Base-by-base conservation (phyloP, 176 grass and related monocot genomes). In the Rhynchospora tenuis region DNA sequence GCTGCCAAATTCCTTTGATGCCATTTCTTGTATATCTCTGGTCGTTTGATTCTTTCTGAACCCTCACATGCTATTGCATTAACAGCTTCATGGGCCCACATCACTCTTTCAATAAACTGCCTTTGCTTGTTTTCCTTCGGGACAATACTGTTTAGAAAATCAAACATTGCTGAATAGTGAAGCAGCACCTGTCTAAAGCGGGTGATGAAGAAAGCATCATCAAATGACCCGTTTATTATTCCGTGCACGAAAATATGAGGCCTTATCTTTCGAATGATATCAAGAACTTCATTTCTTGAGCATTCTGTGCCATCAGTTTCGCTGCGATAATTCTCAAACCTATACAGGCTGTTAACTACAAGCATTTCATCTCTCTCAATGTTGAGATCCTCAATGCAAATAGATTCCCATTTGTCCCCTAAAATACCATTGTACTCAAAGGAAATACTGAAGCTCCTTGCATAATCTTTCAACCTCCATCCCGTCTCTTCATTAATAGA, bases 51-150 rank as follows among this genome's bases (percentile, higher is more conserved):
- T 26, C 85, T 82, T 72, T 82, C 42, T 28, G 85, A 64, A 44
- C 85, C 85, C 29, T 87, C 85, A 3, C 85, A 87, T 38, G 85
- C 77, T 87, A 82, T 82, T 22, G 62, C 85, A 82, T 87, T 87
- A 55, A 87, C 19, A 74, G 78, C 78, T 57, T 87, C 76, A 58
- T 58, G 45, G 2, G 24, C 85, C 44, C 79, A 87, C 2, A 87
- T 79, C 57, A 71, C 64, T 48, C 22, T 82, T 72, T 87, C 85
- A 9, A 87, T 72, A 31, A 87, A 72, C 42, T 59, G 59, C 14
- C 85, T 81, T 31, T 87, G 85, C 33, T 87, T 59, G 22, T 82
- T 72, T 45, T 64, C 54, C 13, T 64, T 75, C 15, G 85, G 85
- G 7, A 81, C 78, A 48, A 58, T 61, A 5, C 48, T 65, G 24